Percentiles rank a stretch among this genome's conserved stretches.
Evolutionary conservation across 2,329 filamentous ascomycete species (phyloP).

Genomic region (Beauveria rudraprayagi): DNA sequence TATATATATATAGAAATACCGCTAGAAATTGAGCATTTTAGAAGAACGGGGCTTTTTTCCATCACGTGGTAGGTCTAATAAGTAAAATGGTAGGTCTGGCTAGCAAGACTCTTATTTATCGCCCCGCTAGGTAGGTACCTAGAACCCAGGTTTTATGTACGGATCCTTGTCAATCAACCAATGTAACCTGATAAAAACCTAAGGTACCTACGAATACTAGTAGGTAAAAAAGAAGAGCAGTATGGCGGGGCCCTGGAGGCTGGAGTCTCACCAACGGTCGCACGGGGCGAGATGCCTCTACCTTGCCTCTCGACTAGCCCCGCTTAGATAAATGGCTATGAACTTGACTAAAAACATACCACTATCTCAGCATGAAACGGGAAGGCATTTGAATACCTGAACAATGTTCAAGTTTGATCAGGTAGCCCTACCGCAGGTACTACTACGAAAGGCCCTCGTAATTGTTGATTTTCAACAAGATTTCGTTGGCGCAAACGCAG

Average conservation of each 20-base stretch:
- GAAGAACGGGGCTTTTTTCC: too few species aligned
- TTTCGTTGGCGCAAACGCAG: constrained; percentile 63
- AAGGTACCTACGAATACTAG: too few species aligned
- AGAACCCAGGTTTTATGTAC: background rate
- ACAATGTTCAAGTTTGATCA: constrained; percentile 50
- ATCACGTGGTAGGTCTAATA: too few species aligned
- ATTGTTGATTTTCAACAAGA: constrained; percentile 87
- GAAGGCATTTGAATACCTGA: background rate
- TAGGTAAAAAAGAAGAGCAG: background rate
- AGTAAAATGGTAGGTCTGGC: too few species aligned
- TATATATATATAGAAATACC: too few species aligned
- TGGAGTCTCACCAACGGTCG: constrained; percentile 1
- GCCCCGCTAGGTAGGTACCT: too few species aligned
- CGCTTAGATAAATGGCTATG: background rate
- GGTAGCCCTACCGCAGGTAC: constrained; percentile 46
- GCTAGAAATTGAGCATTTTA: too few species aligned
- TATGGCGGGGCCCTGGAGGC: background rate
- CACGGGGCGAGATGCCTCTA: background rate
- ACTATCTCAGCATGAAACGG: background rate
- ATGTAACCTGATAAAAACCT: background rate
- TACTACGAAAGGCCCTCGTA: constrained; percentile 62
- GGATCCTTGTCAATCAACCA: background rate
- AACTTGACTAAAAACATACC: background rate
- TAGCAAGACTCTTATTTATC: too few species aligned
- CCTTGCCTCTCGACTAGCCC: background rate